Conservation (phyloP, 768 basidiomycete genomes). For the Tephrocybe sp. region DNA sequence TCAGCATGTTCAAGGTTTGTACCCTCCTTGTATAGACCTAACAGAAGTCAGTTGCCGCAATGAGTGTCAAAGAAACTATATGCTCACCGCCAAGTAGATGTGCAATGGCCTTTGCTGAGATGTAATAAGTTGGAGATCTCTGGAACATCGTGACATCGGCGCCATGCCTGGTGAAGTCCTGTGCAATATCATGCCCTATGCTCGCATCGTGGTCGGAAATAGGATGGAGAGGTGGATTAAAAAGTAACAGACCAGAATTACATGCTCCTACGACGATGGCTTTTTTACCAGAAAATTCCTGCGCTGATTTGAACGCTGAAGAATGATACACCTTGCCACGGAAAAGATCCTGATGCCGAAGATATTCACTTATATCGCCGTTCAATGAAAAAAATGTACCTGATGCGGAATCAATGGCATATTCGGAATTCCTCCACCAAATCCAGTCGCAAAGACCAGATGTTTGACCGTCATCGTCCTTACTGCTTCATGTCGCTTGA, state of each 20-base stretch:
- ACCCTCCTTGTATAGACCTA: conserved; percentile 15
- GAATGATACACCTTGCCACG: conserved; percentile 57
- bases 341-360: conserved; percentile 29
- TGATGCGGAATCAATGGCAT: conserved; percentile 43
- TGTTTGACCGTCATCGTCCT: conserved; percentile 43
- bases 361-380: neutral
- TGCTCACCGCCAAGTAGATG: conserved; percentile 8
- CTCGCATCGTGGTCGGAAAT: too few relatives aligned
- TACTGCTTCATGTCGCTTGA: conserved; percentile 31
- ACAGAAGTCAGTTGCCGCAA: neutral
- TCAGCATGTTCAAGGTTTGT: conserved; percentile 12
- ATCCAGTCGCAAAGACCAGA: conserved; percentile 55
- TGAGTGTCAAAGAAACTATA: neutral
- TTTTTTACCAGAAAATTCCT: conserved; percentile 56
- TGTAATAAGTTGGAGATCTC: conserved; percentile 12
- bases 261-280: conserved; percentile 69
- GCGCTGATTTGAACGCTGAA: conserved; percentile 41
- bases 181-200: conserved; percentile 37
- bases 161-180: conserved; percentile 33
- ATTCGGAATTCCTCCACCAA: conserved; percentile 42
- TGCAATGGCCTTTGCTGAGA: conserved; percentile 12
- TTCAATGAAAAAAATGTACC: conserved; percentile 19
- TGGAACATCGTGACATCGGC: conserved; percentile 22
- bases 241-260: conserved; percentile 40
- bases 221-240: neutral